Evolutionary conservation across 371 early-diverging fungal species (phyloP).

Genomic region (Mortierella sp.): DNA sequence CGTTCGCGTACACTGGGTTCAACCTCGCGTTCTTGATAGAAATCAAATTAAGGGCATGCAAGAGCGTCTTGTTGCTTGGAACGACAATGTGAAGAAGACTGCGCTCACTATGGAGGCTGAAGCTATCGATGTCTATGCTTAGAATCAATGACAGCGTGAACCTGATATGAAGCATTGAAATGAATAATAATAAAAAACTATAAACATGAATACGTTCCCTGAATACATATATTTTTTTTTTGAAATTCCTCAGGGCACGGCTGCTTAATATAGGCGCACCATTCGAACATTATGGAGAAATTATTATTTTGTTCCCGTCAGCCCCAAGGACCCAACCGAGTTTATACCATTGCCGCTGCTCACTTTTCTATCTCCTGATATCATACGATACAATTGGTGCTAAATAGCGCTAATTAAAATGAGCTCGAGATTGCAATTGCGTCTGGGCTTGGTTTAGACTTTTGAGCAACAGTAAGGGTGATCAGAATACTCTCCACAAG

Average conservation of each 20-base stretch:
- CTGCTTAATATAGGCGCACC: no score
- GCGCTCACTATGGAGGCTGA: constrained; percentile 71
- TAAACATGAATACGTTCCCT: not conserved
- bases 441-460: no score
- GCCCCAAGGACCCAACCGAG: no score
- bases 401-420: not conserved
- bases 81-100: constrained; percentile 68
- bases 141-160: not conserved
- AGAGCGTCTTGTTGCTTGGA: constrained; percentile 69
- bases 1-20: constrained; percentile 95
- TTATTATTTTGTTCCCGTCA: no score
- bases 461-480: not conserved
- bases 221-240: no score
- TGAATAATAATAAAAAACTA: not conserved
- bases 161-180: constrained; percentile 3
- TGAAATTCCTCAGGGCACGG: no score
- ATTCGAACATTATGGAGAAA: no score
- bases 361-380: not conserved
- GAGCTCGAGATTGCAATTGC: not conserved
- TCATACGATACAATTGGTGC: not conserved
- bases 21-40: constrained; percentile 94
- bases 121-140: constrained; percentile 59
- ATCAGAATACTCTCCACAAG: not conserved
- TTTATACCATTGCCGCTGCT: not conserved
- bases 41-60: constrained; percentile 87